phyloP scores from a whole-genome alignment of 192 early-diverging fungal genomes.

The Haplosporangium gracile region DNA sequence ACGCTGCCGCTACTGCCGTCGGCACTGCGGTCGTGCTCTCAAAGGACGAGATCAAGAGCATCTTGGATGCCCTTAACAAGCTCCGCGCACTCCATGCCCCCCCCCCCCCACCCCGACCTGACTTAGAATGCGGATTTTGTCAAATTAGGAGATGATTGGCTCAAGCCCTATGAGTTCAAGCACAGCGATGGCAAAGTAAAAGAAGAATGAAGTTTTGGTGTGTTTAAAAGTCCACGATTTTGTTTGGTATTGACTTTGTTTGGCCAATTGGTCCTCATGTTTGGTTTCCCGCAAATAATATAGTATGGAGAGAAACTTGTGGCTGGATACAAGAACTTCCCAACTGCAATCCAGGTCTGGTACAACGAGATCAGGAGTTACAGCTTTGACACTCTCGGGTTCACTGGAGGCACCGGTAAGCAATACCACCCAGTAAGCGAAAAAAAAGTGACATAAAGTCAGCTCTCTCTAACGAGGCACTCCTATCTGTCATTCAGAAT shows the following conservation, averaged over 20 bases:
- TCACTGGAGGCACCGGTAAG: slow-evolving; percentile 26
- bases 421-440: not conserved
- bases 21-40: not conserved
- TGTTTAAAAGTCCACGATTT: not conserved
- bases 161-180: slow-evolving; percentile 39
- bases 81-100: slow-evolving; percentile 36
- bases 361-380: slow-evolving; percentile 54
- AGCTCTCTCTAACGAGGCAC: not conserved
- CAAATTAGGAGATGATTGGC: slow-evolving; percentile 43
- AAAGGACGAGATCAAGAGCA: not conserved
- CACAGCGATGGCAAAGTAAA: slow-evolving; percentile 36
- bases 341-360: slow-evolving; percentile 35
- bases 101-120: slow-evolving; percentile 38
- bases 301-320: slow-evolving; percentile 61
- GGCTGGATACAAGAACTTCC: slow-evolving; percentile 35
- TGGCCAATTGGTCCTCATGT: not conserved
- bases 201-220: not conserved
- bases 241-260: not conserved
- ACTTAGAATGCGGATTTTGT: slow-evolving; percentile 38
- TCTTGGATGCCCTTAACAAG: slow-evolving; percentile 47
- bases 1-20: not conserved
- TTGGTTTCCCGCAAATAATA: not conserved
- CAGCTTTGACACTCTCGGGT: slow-evolving; percentile 45
- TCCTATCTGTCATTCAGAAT: not conserved
- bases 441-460: not conserved